Conservation (phyloP, 148 eudicot species). For the Persicaria tinctoria region DNA sequence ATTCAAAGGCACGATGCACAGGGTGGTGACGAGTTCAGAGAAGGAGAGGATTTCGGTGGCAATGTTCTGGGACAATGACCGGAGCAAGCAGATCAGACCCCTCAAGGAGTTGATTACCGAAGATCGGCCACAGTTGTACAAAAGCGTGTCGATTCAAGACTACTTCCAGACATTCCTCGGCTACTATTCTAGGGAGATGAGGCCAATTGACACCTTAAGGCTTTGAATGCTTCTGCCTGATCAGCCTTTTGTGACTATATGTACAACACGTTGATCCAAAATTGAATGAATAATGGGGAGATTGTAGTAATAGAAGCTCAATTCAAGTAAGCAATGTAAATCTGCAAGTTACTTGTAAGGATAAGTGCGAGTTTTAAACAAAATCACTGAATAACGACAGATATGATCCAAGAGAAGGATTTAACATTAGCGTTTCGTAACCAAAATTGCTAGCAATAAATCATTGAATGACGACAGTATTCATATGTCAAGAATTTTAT, state of each 20-base stretch:
- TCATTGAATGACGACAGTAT: too few relatives aligned
- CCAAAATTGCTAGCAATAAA: too few relatives aligned
- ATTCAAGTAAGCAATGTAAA: too few relatives aligned
- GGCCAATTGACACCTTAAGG: conserved; percentile 5
- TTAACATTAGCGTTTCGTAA: too few relatives aligned
- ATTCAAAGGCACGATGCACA: conserved; percentile 25
- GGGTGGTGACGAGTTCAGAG: conserved; percentile 22
- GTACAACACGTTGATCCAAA: too few relatives aligned
- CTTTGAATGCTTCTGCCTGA: background rate
- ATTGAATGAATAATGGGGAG: too few relatives aligned
- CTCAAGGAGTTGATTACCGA: conserved; percentile 18
- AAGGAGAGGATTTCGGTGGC: conserved; percentile 25
- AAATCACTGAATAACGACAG: too few relatives aligned
- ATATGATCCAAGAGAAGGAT: too few relatives aligned
- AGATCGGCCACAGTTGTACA: conserved; percentile 22
- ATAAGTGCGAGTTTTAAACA: too few relatives aligned
- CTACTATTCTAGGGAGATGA: background rate
- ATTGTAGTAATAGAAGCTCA: too few relatives aligned
- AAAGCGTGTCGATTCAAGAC: conserved; percentile 13
- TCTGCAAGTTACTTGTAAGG: too few relatives aligned
- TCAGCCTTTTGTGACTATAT: background rate
- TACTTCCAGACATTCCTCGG: conserved; percentile 8
- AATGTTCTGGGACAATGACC: conserved; percentile 11
- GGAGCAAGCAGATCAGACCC: conserved; percentile 16
- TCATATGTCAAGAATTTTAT: too few relatives aligned